Base-by-base conservation (phyloP, 148 eudicot genomes). In the Cornus suecica region DNA sequence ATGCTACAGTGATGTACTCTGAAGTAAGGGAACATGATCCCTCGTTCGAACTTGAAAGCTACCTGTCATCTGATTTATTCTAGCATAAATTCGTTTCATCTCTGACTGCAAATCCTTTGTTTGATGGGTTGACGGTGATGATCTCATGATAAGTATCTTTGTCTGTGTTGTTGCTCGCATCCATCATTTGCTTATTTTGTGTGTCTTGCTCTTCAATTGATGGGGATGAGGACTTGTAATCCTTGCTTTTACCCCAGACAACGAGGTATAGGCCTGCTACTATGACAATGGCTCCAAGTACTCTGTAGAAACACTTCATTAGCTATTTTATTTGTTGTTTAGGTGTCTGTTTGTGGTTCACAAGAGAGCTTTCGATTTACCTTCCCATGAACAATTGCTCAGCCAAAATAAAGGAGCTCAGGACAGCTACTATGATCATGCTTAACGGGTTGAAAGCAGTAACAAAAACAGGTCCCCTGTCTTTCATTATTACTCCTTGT, bases 401-500 rank as follows among this genome's bases (percentile, higher is more conserved):
- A 0, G 91, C 86, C 79, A 95, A 76, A 66, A 95, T 76, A 70
- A 95, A 77, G 26, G 92, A 78, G 82, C 99, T 88, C 78, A 92
- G 54, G 69, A 87, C 48, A 26, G 99, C 97, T 26, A 91, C 97
- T 15, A 92, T 89, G 54, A 95, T 84, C 99, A 92, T 95, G 83
- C 94, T 79, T 20, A 95, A 78, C 20, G 99, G 99, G 71, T 80
- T 95, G 73, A 95, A 95, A 28, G 97, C 97, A 2, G 99, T 95
- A 16, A 92, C 99, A 54, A 89, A 95, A 28, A 95, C 99, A 0
- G 97, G 99, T 28, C 99, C 99, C 83, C 92, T 82, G 45, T 86
- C 88, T 86, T 84, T 87, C 96, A 92, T 94, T 34, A 94, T 84
- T 18, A 92, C 25, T 73, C 99, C 99, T 88, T 94, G 99, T 8